Evolutionary conservation across 257 asterid genomes (phyloP).

Genomic region (Solanum chaucha): DNA sequence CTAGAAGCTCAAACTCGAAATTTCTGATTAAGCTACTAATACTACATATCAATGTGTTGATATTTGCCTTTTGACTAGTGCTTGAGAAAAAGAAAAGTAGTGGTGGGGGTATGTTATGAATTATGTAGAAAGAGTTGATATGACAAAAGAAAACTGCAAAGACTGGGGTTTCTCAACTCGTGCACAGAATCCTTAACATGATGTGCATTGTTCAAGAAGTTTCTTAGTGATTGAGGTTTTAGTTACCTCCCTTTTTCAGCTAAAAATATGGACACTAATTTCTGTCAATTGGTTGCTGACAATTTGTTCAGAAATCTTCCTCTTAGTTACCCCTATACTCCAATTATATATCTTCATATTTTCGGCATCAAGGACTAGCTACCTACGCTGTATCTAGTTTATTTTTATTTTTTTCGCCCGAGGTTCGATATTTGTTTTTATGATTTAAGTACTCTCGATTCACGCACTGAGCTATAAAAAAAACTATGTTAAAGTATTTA

Average conservation of each 20-base stretch:
- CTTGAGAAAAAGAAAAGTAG: not conserved
- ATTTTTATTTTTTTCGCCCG: fast-evolving
- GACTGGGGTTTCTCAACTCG: not conserved
- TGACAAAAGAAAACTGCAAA: not conserved
- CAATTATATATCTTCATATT: not conserved
- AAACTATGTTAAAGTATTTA: too few relatives aligned
- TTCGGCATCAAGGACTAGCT: not conserved
- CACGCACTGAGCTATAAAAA: too few relatives aligned
- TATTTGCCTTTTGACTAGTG: not conserved
- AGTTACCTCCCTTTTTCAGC: not conserved
- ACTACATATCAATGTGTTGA: not conserved
- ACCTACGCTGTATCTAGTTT: not conserved
- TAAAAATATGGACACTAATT: not conserved
- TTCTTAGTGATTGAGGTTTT: not conserved
- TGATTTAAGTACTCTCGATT: not conserved
- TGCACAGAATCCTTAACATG: not conserved
- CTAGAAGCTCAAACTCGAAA: not conserved
- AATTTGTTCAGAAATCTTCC: not conserved
- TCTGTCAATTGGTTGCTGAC: not conserved
- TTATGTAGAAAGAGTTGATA: not conserved
- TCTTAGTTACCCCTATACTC: not conserved
- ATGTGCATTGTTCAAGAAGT: not conserved
- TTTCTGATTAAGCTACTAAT: not conserved
- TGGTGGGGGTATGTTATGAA: not conserved
- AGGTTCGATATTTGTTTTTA: not conserved